These are phyloP conservation scores for Chamaecrista fasciculata DNA, from an alignment of 306 rosid genomes.

Conservation along the genomic window DNA sequence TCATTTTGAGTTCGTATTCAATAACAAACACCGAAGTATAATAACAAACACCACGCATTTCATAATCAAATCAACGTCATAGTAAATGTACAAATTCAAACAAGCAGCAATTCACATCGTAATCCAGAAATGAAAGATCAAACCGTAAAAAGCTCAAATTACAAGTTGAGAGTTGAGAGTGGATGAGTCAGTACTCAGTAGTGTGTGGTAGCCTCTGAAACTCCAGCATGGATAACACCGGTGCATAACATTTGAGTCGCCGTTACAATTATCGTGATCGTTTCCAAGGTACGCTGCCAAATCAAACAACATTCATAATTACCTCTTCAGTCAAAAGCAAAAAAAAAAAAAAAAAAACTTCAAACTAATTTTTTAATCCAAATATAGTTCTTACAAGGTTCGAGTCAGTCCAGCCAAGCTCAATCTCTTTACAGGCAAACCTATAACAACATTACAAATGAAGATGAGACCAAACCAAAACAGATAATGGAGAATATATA, in stretches of 20 bases:
- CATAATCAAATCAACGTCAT: not conserved
- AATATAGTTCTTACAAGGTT: conserved; percentile 57
- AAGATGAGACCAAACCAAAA: too few species aligned
- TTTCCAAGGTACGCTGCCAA: not conserved
- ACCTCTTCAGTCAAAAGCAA: too few species aligned
- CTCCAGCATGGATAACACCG: not conserved
- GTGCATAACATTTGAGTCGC: conserved; percentile 11
- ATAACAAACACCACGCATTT: not conserved
- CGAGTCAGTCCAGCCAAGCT: conserved; percentile 71
- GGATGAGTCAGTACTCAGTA: not conserved
- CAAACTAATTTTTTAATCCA: not conserved
- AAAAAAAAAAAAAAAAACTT: not conserved
- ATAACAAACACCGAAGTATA: not conserved
- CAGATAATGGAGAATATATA: too few species aligned
- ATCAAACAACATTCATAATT: not conserved
- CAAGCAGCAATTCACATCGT: not conserved
- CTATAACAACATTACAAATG: too few species aligned
- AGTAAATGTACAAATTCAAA: not conserved
- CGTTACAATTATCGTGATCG: conserved; percentile 9
- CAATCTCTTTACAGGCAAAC: conserved; percentile 87
- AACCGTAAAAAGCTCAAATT: not conserved
- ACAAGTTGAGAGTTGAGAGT: not conserved
- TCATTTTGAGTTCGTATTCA: not conserved
- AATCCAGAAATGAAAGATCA: not conserved
- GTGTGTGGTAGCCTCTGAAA: not conserved